A percentile compares a stretch with the other conserved stretches of the same genome.
phyloP scores from a whole-genome alignment of 805 yeast genomes.

The Suhomyces prunicola region DNA sequence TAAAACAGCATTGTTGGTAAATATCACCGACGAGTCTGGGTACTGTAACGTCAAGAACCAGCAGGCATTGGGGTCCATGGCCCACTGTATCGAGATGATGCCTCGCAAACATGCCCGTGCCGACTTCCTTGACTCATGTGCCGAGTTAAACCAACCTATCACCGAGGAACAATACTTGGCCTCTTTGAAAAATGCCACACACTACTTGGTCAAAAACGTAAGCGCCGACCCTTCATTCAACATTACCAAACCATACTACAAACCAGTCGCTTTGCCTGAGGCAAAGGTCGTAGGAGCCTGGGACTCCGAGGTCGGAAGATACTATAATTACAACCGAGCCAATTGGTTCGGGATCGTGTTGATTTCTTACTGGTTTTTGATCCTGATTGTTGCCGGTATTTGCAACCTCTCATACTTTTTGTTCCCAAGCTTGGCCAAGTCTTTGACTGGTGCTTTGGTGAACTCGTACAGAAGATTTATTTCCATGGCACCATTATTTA shows the following conservation, averaged over 20 bases:
- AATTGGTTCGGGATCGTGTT: constrained; percentile 31
- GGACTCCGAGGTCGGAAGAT: constrained; percentile 27
- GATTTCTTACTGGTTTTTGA: constrained; percentile 29
- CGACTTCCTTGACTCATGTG: constrained; percentile 16
- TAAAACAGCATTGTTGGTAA: constrained; percentile 25
- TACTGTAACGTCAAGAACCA: constrained; percentile 34
- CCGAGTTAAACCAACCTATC: constrained; percentile 14
- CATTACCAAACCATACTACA: constrained; percentile 22
- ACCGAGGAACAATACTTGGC: constrained; percentile 31
- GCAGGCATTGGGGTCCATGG: constrained; percentile 39
- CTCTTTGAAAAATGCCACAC: constrained; percentile 41
- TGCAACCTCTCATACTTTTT: constrained; percentile 23
- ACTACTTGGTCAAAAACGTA: constrained; percentile 30
- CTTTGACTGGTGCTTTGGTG: constrained; percentile 18
- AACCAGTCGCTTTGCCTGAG: constrained; percentile 33
- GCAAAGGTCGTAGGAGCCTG: constrained; percentile 24
- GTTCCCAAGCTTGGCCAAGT: constrained; percentile 23
- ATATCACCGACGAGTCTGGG: constrained; percentile 24
- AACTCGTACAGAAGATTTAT: constrained; percentile 26
- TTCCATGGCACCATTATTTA: constrained; percentile 34
- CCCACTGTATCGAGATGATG: constrained; percentile 27
- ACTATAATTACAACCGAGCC: constrained; percentile 37
- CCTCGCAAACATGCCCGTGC: constrained; percentile 20
- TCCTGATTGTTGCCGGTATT: constrained; percentile 31
- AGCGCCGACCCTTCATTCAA: constrained; percentile 30